Base-by-base conservation (phyloP, 2,329 filamentous ascomycete species). In the Penicillium sclerotiorum region DNA sequence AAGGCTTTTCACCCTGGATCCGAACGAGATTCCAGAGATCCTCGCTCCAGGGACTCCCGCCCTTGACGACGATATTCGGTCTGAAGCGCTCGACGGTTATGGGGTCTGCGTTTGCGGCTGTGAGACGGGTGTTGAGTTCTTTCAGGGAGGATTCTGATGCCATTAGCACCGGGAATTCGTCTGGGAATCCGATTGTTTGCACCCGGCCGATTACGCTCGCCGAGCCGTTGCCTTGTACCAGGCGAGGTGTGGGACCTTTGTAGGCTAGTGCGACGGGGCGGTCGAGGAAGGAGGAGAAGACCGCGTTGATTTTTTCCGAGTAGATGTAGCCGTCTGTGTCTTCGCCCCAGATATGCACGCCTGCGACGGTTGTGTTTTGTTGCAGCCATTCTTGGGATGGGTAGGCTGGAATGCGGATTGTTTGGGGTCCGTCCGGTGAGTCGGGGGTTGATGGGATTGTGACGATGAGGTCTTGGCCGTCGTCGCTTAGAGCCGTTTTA, bases 1-100 rank as follows among this genome's bases (percentile, higher is more conserved):
- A 62, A 0, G 70, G 57, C 13, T 17, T 32, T 22, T 15, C 35
- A 25, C 23, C 22, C 8, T 25, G 42, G 30, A 71, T 62, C 8
- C 77, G 72, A 0, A 86, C 69, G 3, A 76, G 74, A 68, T 85
- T 86, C 84, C 84, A 87, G 13, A 74, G 73, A 63, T 87, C 84
- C 62, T 87, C 84, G 30, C 75, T 75, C 84, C 84, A 87, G 0
- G 84, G 77, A 45, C 72, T 69, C 32, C 72, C 69, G 1, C 83
- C 83, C 12, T 72, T 70, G 36, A 87, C 75, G 18, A 87, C 74
- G 47, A 87, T 82, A 63, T 87, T 87, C 1, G 84, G 82, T 15
- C 84, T 71, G 64, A 87, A 87, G 2, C 83, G 77, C 62, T 86
- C 83, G 49, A 86, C 79, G 0, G 74, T 79, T 27, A 85, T 76